Evolutionary conservation across 1,284 basidiomycete genomes (phyloP).

Genomic region (Ganoderma boninense): DNA sequence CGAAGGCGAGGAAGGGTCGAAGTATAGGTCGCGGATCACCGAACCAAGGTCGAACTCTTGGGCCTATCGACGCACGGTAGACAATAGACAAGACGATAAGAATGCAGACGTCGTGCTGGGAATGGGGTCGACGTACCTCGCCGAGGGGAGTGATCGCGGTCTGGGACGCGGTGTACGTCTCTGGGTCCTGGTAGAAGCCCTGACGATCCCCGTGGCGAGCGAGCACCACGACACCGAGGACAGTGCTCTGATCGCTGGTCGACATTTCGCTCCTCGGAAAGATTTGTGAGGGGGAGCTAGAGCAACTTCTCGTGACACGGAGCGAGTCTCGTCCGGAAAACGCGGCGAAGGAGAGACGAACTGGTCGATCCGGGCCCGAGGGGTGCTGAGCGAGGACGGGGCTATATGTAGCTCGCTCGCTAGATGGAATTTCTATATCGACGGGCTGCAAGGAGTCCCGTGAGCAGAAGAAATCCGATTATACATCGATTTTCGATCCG

Average conservation of each 20-base stretch:
- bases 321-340: too few species aligned
- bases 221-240: conserved; percentile 56
- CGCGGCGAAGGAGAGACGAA: not conserved
- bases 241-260: conserved; percentile 33
- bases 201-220: conserved; percentile 60
- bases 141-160: conserved; percentile 61
- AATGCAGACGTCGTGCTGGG: not conserved
- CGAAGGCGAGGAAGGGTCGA: conserved; percentile 43
- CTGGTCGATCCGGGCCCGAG: conserved; percentile 8
- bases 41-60: conserved; percentile 56
- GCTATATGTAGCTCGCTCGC: conserved; percentile 13
- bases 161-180: conserved; percentile 51
- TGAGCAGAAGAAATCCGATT: not conserved
- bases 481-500: not conserved
- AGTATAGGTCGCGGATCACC: conserved; percentile 52
- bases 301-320: not conserved
- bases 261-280: conserved; percentile 19
- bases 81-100: not conserved
- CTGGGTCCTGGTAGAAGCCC: conserved; percentile 51
- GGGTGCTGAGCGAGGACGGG: not conserved
- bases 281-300: not conserved
- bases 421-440: conserved; percentile 1
- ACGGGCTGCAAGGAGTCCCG: not conserved
- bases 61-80: conserved; percentile 31
- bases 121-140: conserved; percentile 42